Evolutionary conservation across 495 filamentous ascomycete genomes (phyloP).

Genomic region (Extremus antarcticus): DNA sequence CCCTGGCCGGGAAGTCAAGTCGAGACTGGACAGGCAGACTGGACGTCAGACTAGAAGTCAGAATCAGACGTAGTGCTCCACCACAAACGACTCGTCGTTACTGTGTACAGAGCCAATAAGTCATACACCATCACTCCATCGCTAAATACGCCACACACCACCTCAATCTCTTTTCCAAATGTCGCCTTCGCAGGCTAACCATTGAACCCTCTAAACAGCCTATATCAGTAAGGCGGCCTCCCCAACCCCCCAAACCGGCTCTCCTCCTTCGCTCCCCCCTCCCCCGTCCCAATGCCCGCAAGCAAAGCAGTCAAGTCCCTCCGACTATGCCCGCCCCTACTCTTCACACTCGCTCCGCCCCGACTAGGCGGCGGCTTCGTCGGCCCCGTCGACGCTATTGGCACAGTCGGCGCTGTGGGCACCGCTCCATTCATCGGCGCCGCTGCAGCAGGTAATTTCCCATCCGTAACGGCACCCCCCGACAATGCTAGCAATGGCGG

Average conservation of each 20-base stretch:
- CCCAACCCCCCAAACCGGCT: not conserved
- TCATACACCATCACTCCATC: too few species aligned
- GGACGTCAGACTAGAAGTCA: too few species aligned
- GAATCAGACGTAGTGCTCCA: too few species aligned
- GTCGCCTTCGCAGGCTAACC: too few species aligned
- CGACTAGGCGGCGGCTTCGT: not conserved
- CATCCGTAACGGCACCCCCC: not conserved
- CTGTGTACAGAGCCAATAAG: too few species aligned
- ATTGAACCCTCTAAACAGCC: too few species aligned
- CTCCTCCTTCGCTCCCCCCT: not conserved
- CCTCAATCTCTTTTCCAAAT: too few species aligned
- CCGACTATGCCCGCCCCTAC: not conserved
- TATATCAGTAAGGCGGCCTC: not conserved
- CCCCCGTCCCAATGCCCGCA: not conserved
- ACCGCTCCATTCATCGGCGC: not conserved
- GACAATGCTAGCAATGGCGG: not conserved
- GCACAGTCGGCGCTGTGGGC: not conserved
- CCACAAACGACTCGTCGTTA: too few species aligned
- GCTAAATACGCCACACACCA: too few species aligned
- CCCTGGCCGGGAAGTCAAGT: too few species aligned
- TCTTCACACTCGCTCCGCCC: slow-evolving; percentile 1
- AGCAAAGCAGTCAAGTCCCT: not conserved
- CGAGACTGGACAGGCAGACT: too few species aligned
- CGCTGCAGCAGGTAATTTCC: not conserved
- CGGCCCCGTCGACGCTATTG: not conserved